phyloP scores from a whole-genome alignment of 2,329 filamentous ascomycete genomes.

The Xylaria sp. region DNA sequence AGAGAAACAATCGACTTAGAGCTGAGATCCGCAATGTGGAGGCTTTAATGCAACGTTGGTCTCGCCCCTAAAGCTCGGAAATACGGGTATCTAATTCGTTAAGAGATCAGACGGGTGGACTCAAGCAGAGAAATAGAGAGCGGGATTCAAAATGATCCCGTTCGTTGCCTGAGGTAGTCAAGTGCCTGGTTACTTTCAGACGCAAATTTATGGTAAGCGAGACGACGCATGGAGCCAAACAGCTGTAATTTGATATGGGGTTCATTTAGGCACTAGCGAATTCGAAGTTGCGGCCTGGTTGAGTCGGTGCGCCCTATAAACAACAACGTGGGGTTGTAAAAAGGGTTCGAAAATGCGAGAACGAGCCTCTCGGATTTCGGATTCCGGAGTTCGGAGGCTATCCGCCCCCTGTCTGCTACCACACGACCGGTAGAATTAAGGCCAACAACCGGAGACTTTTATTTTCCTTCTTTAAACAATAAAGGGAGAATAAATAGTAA shows the following conservation, averaged over 20 bases:
- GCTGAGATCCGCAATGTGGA: neutral
- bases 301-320: neutral
- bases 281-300: neutral
- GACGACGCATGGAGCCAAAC: neutral
- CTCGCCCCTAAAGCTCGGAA: neutral
- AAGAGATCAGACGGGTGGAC: neutral
- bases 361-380: conserved; percentile 24
- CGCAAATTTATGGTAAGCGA: neutral
- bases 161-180: neutral
- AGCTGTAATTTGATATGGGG: neutral
- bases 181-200: neutral
- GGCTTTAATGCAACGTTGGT: neutral
- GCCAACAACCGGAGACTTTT: neutral
- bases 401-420: neutral
- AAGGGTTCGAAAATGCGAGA: neutral
- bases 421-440: neutral
- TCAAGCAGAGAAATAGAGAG: neutral
- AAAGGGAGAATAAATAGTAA: conserved; percentile 5
- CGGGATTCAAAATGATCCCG: neutral
- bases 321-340: neutral
- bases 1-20: neutral
- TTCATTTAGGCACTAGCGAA: neutral
- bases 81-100: neutral
- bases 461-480: neutral
- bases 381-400: conserved; percentile 24